These are phyloP conservation scores for Leccinum solheimii DNA, from an alignment of 1,284 basidiomycete species.

Conservation along the genomic window DNA sequence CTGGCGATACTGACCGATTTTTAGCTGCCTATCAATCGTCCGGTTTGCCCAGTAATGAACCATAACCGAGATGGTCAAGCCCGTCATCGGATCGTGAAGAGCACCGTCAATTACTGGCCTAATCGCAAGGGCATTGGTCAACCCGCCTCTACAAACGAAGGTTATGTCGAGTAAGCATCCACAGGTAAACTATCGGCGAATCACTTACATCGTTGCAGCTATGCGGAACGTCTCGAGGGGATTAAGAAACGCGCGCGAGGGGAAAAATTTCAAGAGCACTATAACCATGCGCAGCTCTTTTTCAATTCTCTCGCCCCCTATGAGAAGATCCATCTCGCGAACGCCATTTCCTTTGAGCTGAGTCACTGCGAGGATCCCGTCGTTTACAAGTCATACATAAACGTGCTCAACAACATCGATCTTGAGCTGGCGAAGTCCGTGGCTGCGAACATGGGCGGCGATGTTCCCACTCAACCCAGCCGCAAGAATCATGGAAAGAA, in stretches of 20 bases:
- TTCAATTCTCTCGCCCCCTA: conserved; percentile 70
- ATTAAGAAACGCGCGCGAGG: conserved; percentile 70
- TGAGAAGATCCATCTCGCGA: conserved; percentile 68
- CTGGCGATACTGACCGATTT: conserved; percentile 20
- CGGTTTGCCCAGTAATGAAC: conserved; percentile 78
- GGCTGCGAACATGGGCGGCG: conserved; percentile 62
- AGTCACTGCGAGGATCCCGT: conserved; percentile 73
- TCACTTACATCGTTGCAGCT: conserved; percentile 33
- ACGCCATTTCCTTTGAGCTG: conserved; percentile 76
- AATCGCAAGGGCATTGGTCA: conserved; percentile 62
- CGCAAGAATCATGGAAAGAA: conserved; percentile 58
- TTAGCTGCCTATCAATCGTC: conserved; percentile 78
- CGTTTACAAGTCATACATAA: conserved; percentile 68
- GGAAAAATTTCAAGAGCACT: conserved; percentile 74
- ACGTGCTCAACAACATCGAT: conserved; percentile 69
- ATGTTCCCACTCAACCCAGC: conserved; percentile 48
- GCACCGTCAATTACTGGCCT: conserved; percentile 71
- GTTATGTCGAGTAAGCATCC: conserved; percentile 54
- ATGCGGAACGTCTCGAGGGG: conserved; percentile 52
- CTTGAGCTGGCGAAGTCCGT: conserved; percentile 66
- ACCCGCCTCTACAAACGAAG: conserved; percentile 56
- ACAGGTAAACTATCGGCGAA: too few species aligned
- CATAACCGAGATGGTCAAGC: conserved; percentile 67
- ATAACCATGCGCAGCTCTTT: conserved; percentile 71
- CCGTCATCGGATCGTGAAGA: conserved; percentile 60